These are phyloP conservation scores for Trichoderma sp. DNA, from an alignment of 2,329 filamentous ascomycete genomes.

Conservation along the genomic window DNA sequence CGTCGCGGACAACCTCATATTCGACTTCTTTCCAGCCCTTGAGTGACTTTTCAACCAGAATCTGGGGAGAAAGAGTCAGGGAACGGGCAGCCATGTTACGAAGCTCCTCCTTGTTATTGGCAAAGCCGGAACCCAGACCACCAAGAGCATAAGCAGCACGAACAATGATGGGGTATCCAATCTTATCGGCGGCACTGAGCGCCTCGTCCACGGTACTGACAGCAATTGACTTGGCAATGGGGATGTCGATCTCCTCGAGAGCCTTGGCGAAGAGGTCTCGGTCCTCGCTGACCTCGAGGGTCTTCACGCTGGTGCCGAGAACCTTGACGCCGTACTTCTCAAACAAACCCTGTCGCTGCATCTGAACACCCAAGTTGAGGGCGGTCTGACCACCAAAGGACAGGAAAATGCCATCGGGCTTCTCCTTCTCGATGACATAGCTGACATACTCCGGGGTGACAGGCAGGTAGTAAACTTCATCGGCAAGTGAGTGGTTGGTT, in stretches of 20 bases:
- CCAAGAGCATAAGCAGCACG: constrained; percentile 95
- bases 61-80: constrained; percentile 89
- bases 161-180: constrained; percentile 97
- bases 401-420: constrained; percentile 94
- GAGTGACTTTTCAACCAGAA: constrained; percentile 95
- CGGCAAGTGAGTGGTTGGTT: constrained; percentile 91
- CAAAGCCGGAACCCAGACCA: constrained; percentile 94
- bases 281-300: constrained; percentile 91
- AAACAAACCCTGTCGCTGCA: constrained; percentile 94
- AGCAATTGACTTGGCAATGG: constrained; percentile 93
- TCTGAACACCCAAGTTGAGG: constrained; percentile 92
- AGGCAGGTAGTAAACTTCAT: constrained; percentile 97
- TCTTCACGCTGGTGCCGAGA: constrained; percentile 90
- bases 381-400: constrained; percentile 97
- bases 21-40: constrained; percentile 99
- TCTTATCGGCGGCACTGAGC: constrained; percentile 75
- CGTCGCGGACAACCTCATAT: constrained; percentile 96
- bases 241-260: constrained; percentile 94
- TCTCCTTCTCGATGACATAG: constrained; percentile 94
- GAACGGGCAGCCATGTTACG: constrained; percentile 90
- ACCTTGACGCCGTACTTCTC: constrained; percentile 95
- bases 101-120: constrained; percentile 89
- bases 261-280: constrained; percentile 95
- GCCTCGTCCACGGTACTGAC: constrained; percentile 90
- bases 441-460: constrained; percentile 97